These are phyloP conservation scores for Phytophthora pluvialis DNA, from an alignment of 352 stramenopile species.

Conservation along the genomic window DNA sequence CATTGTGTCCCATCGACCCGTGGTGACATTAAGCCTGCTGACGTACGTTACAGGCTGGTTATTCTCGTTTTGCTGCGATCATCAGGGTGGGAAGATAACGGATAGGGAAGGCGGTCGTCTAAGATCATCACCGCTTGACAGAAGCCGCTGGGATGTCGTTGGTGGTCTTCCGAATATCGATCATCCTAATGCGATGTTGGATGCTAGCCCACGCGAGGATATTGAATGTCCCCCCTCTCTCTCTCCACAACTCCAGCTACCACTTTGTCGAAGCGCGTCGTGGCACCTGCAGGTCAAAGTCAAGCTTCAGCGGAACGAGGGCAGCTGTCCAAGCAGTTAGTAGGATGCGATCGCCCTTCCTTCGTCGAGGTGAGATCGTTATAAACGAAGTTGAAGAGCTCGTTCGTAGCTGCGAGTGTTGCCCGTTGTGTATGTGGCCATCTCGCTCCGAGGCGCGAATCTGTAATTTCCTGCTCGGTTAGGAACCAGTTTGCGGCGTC, in stretches of 20 bases:
- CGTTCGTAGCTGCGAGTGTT: slow-evolving; percentile 48
- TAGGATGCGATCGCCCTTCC: slow-evolving; percentile 33
- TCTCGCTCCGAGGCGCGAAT: slow-evolving; percentile 38
- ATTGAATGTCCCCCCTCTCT: slow-evolving; percentile 44
- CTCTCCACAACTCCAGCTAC: slow-evolving; percentile 37
- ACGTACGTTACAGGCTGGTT: slow-evolving; percentile 48
- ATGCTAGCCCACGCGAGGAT: slow-evolving; percentile 58
- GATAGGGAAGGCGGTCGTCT: slow-evolving; percentile 49
- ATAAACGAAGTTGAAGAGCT: slow-evolving; percentile 50
- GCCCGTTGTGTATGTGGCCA: slow-evolving; percentile 37
- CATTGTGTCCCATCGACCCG: slow-evolving; percentile 63
- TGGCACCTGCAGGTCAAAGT: slow-evolving; percentile 23
- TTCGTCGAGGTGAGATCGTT: slow-evolving; percentile 39
- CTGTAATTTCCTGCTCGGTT: slow-evolving; percentile 50
- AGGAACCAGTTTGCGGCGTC: slow-evolving; percentile 60
- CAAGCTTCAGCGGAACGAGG: slow-evolving; percentile 48
- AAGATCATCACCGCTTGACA: slow-evolving; percentile 42
- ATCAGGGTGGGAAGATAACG: slow-evolving; percentile 47
- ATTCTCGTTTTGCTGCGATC: slow-evolving; percentile 21
- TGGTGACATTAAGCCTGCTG: slow-evolving; percentile 53
- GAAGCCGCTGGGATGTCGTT: slow-evolving; percentile 35
- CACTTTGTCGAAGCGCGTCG: slow-evolving; percentile 41
- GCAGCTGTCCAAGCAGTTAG: slow-evolving; percentile 53
- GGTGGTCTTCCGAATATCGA: slow-evolving; percentile 43
- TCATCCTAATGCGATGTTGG: slow-evolving; percentile 40